Evolutionary conservation across 345 rosid species (phyloP).

Genomic region (Euclidium syriacum): DNA sequence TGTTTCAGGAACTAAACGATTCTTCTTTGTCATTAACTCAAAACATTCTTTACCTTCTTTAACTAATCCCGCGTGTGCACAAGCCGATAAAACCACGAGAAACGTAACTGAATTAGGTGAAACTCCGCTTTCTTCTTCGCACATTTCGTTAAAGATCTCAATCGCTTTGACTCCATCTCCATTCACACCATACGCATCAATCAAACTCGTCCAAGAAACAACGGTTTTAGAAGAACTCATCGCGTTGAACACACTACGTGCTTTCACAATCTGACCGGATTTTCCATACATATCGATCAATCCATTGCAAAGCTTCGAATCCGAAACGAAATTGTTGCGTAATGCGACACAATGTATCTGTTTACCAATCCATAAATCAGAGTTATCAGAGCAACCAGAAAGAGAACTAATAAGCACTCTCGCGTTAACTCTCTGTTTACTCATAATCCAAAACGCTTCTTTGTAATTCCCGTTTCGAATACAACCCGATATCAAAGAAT

Average conservation of each 20-base stretch:
- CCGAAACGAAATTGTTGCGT: conserved; percentile 44
- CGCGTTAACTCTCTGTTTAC: conserved; percentile 43
- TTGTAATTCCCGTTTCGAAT: conserved; percentile 42
- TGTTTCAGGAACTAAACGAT: conserved; percentile 35
- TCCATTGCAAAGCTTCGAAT: conserved; percentile 67
- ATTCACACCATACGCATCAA: conserved; percentile 63
- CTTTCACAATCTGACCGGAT: conserved; percentile 46
- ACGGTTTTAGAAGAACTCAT: conserved; percentile 44
- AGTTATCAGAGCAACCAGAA: conserved; percentile 66
- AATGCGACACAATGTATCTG: conserved; percentile 63
- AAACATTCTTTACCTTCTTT: conserved; percentile 54
- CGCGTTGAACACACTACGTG: conserved; percentile 41
- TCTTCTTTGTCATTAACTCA: conserved; percentile 39
- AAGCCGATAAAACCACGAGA: conserved; percentile 73
- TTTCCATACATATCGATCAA: conserved; percentile 75
- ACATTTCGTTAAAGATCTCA: conserved; percentile 52
- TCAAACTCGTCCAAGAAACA: conserved; percentile 80
- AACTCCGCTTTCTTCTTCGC: conserved; percentile 33
- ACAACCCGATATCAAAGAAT: conserved; percentile 68
- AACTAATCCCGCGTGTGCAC: conserved; percentile 71
- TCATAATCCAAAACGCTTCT: conserved; percentile 52
- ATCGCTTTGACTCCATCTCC: conserved; percentile 59
- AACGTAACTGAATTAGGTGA: conserved; percentile 66
- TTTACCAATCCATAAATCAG: conserved; percentile 55
- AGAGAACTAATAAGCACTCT: conserved; percentile 64